phyloP scores from a whole-genome alignment of 2,329 filamentous ascomycete species.

The Stachybotrys chlorohalonatus region DNA sequence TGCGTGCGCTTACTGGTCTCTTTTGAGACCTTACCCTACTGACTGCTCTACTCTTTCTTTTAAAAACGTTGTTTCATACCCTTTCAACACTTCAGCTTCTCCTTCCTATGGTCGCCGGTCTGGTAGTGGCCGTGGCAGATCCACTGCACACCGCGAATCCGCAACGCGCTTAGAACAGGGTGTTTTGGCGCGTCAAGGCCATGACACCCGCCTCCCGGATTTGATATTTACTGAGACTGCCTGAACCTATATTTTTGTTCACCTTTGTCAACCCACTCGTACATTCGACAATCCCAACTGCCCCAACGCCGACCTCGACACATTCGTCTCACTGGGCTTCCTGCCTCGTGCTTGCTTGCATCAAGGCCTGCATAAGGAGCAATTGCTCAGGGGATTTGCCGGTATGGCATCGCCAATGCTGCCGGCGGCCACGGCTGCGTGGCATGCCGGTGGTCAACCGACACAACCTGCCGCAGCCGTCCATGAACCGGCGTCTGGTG shows the following conservation, averaged over 20 bases:
- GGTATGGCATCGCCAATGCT: constrained; percentile 32
- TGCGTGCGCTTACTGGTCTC: too few species aligned
- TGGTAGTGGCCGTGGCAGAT: constrained; percentile 13
- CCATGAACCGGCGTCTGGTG: constrained; percentile 27
- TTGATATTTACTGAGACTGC: constrained; percentile 15
- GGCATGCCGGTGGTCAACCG: constrained; percentile 18
- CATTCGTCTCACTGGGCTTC: background rate
- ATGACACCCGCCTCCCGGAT: constrained; percentile 27
- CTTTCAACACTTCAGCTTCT: background rate
- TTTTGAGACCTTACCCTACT: too few species aligned
- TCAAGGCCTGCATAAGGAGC: constrained; percentile 1
- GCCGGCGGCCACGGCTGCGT: constrained; percentile 18
- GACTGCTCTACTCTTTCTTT: too few species aligned
- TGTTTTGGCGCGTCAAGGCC: constrained; percentile 26
- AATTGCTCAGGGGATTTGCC: constrained; percentile 13
- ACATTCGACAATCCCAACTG: background rate
- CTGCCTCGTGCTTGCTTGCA: background rate
- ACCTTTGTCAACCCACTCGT: background rate
- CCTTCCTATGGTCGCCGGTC: background rate
- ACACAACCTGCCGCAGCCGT: constrained; percentile 12
- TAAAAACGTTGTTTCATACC: background rate
- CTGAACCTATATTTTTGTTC: constrained; percentile 1
- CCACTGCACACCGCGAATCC: constrained; percentile 21
- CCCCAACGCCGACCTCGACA: background rate
- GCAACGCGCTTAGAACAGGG: constrained; percentile 11